Evolutionary conservation across 1,139 yeast genomes (phyloP).

Genomic region (Kodamaea fungicola): DNA sequence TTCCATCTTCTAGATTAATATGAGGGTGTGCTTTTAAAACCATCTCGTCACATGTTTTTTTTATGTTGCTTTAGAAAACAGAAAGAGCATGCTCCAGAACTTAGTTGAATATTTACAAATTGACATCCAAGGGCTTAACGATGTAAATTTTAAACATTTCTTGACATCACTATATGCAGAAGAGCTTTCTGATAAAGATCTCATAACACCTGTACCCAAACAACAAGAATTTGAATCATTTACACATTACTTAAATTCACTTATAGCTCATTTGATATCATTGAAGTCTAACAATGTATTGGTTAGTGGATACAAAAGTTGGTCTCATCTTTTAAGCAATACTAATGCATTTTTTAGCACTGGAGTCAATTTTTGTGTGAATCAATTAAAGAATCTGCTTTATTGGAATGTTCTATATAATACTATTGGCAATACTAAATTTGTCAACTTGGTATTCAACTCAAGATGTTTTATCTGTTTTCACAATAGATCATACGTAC

Average conservation of each 20-base stretch:
- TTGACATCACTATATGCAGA: constrained; percentile 3
- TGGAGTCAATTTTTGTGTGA: constrained; percentile 22
- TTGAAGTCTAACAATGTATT: constrained; percentile 20
- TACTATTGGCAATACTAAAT: constrained; percentile 28
- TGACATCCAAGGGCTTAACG: not conserved
- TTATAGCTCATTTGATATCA: constrained; percentile 17
- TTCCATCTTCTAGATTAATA: constrained; percentile 46
- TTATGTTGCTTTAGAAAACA: not conserved
- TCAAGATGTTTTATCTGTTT: constrained; percentile 21
- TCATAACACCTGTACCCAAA: constrained; percentile 1
- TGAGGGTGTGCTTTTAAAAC: constrained; percentile 4
- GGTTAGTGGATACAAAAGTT: constrained; percentile 23
- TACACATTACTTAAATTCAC: constrained; percentile 24
- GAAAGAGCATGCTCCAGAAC: not conserved
- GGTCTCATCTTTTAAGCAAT: constrained; percentile 11
- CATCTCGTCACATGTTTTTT: not conserved
- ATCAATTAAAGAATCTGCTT: constrained; percentile 25
- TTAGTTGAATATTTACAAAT: constrained; percentile 2
- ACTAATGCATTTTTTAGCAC: constrained; percentile 14
- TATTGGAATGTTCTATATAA: constrained; percentile 34
- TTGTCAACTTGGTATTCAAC: constrained; percentile 29
- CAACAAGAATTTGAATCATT: constrained; percentile 12
- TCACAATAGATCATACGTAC: constrained; percentile 9
- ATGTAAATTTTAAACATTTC: constrained; percentile 1
- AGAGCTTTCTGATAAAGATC: constrained; percentile 6